Evolutionary conservation across 306 rosid genomes (phyloP).

Genomic region (Cicer cuneatum): DNA sequence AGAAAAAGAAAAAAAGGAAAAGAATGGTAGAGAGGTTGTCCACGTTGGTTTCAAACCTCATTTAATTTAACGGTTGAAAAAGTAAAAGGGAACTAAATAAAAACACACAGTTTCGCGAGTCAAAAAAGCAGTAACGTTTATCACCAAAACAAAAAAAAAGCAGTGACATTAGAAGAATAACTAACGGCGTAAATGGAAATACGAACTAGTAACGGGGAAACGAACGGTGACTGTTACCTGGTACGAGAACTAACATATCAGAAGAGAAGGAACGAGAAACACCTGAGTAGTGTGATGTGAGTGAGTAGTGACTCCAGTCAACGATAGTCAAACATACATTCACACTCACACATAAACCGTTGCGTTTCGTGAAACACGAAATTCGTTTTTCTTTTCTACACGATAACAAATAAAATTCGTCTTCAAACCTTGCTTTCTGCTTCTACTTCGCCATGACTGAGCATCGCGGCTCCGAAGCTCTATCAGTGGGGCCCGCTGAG

Average conservation of each 20-base stretch:
- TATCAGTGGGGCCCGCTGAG: slow-evolving; percentile 38
- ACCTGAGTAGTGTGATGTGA: slow-evolving; percentile 51
- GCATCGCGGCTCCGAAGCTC: slow-evolving; percentile 49
- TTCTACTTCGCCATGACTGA: slow-evolving; percentile 52
- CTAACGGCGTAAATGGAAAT: slow-evolving; percentile 48
- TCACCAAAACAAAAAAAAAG: slow-evolving; percentile 22
- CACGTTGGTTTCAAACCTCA: too few relatives aligned
- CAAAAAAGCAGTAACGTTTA: slow-evolving; percentile 7
- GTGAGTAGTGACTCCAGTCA: slow-evolving; percentile 40
- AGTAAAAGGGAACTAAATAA: slow-evolving; percentile 45
- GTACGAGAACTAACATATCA: slow-evolving; percentile 7
- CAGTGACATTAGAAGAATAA: neutral
- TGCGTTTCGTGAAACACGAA: slow-evolving; percentile 50
- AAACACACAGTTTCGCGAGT: slow-evolving; percentile 3
- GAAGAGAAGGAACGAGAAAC: slow-evolving; percentile 31
- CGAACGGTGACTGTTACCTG: slow-evolving; percentile 50
- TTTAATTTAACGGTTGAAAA: too few relatives aligned
- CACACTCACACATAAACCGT: slow-evolving; percentile 42
- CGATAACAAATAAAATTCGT: slow-evolving; percentile 41
- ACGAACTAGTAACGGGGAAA: slow-evolving; percentile 47
- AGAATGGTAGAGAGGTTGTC: too few relatives aligned
- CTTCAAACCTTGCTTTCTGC: slow-evolving; percentile 37
- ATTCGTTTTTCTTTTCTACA: slow-evolving; percentile 45
- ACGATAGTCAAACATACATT: slow-evolving; percentile 59
- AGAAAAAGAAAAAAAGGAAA: too few relatives aligned